Conservation (phyloP, 208 protist genomes). For the Crithidia acanthocephali region DNA sequence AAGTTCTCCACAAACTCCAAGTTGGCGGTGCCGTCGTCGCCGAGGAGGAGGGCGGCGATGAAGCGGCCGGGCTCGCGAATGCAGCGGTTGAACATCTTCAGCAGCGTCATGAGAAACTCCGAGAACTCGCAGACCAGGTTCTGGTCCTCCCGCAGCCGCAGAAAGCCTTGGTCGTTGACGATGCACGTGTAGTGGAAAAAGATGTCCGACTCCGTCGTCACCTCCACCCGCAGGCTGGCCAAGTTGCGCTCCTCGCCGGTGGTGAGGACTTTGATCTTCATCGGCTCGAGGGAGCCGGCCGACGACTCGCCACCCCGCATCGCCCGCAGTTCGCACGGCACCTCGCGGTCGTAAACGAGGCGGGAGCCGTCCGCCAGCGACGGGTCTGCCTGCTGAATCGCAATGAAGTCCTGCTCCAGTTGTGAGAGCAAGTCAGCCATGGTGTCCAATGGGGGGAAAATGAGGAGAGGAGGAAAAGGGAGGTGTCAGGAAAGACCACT, state of each 20-base stretch:
- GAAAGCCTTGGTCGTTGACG: constrained; percentile 88
- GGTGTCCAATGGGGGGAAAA: not conserved
- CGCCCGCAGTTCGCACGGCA: constrained; percentile 91
- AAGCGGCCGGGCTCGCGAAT: constrained; percentile 91
- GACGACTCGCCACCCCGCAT: constrained; percentile 68
- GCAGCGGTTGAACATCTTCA: constrained; percentile 94
- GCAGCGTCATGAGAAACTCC: constrained; percentile 92
- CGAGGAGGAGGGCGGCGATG: constrained; percentile 87
- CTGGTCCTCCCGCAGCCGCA: constrained; percentile 86
- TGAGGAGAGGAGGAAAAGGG: not conserved
- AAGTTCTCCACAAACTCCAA: constrained; percentile 96
- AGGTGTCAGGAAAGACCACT: too few relatives aligned
- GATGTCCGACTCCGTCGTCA: constrained; percentile 92
- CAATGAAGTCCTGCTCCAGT: constrained; percentile 91
- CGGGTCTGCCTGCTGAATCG: constrained; percentile 93
- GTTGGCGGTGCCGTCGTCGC: constrained; percentile 81
- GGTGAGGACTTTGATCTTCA: constrained; percentile 93
- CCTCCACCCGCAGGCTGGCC: constrained; percentile 77
- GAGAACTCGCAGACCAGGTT: constrained; percentile 94
- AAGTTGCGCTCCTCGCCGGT: constrained; percentile 84
- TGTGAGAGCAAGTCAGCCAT: constrained; percentile 85
- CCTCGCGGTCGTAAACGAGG: constrained; percentile 92
- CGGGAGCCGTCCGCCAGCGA: constrained; percentile 88
- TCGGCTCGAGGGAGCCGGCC: constrained; percentile 86
- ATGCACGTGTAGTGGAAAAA: constrained; percentile 95